Conservation (phyloP, 495 filamentous ascomycete species). For the Penicillium pulvis region DNA sequence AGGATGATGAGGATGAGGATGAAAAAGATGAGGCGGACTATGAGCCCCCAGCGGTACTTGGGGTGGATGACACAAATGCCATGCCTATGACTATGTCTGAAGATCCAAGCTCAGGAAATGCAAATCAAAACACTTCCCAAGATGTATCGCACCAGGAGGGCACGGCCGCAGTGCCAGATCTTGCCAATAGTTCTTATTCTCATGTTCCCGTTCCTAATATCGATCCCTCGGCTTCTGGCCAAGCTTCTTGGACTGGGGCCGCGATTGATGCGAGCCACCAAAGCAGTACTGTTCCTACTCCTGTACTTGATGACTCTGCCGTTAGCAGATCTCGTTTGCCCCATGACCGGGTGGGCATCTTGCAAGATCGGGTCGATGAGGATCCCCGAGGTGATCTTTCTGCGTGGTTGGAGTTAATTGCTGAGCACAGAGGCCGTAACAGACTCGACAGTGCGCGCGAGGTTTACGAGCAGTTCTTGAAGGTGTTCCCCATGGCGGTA, state of each 20-base stretch:
- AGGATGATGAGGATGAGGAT: slow-evolving; percentile 62
- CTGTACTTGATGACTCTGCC: slow-evolving; percentile 43
- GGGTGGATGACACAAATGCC: slow-evolving; percentile 49
- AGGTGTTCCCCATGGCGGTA: slow-evolving; percentile 87
- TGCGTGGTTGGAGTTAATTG: slow-evolving; percentile 85
- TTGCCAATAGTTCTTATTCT: slow-evolving; percentile 55
- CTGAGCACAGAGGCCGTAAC: slow-evolving; percentile 77
- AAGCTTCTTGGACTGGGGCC: slow-evolving; percentile 40
- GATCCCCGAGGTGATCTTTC: slow-evolving; percentile 89
- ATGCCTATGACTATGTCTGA: slow-evolving; percentile 48
- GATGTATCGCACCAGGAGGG: slow-evolving; percentile 60
- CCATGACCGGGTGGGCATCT: slow-evolving; percentile 76
- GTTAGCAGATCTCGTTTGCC: slow-evolving; percentile 61
- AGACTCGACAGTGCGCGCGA: slow-evolving; percentile 79
- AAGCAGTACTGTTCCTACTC: slow-evolving; percentile 43
- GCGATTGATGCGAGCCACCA: slow-evolving; percentile 41
- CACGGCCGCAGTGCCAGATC: slow-evolving; percentile 54
- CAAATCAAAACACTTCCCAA: slow-evolving; percentile 59
- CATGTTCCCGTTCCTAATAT: slow-evolving; percentile 52
- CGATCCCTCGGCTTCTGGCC: slow-evolving; percentile 45
- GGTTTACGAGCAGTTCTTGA: slow-evolving; percentile 83
- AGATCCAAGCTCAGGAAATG: slow-evolving; percentile 57
- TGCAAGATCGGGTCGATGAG: slow-evolving; percentile 87
- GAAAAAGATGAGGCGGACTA: slow-evolving; percentile 58
- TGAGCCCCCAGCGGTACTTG: slow-evolving; percentile 56